phyloP scores from a whole-genome alignment of 169 alveolate genomes.

The Eimeria acervulina region DNA sequence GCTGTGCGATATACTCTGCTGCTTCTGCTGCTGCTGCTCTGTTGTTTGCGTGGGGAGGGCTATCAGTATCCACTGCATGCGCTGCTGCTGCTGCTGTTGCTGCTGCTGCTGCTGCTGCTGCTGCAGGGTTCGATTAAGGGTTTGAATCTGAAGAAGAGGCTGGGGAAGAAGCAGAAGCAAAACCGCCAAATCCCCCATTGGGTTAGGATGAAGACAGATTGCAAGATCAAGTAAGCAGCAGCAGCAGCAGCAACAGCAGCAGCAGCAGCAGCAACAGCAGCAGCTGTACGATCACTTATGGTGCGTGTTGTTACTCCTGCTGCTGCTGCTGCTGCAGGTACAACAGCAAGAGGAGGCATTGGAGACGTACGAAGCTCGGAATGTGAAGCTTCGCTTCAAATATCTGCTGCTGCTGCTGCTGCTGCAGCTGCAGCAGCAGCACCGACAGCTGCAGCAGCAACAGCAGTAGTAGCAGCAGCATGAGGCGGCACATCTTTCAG shows the following conservation, averaged over 20 bases:
- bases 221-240: conserved; percentile 93
- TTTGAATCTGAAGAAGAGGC: conserved; percentile 94
- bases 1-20: background rate
- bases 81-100: background rate
- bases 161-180: conserved; percentile 97
- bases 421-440: background rate
- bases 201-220: conserved; percentile 97
- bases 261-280: conserved; percentile 28
- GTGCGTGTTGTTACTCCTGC: background rate
- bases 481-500: background rate
- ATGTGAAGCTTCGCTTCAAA: conserved; percentile 86
- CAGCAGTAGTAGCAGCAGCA: conserved; percentile 5
- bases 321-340: conserved; percentile 89
- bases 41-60: no score
- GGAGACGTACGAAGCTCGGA: conserved; percentile 98
- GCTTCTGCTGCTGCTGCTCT: conserved; percentile 50
- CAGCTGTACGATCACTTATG: background rate
- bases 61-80: no score
- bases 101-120: background rate
- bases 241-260: conserved; percentile 44
- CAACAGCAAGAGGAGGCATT: conserved; percentile 97
- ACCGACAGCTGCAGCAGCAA: conserved; percentile 25
- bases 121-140: conserved; percentile 95
- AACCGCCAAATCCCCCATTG: conserved; percentile 98
- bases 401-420: background rate